phyloP scores from a whole-genome alignment of 805 yeast species.

The Lipomyces yamadae region DNA sequence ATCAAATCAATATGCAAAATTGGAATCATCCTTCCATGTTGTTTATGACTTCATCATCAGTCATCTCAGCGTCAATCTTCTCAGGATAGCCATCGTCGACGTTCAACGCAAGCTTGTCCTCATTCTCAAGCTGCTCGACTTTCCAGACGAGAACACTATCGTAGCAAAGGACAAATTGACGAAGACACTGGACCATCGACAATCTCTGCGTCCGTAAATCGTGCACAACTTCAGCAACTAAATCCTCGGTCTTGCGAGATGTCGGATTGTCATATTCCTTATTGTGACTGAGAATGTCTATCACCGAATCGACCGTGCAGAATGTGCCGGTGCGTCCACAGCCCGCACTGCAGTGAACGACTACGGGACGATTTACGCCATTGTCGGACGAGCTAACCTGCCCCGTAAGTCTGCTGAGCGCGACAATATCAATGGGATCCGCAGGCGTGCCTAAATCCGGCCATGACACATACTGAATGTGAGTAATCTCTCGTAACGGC shows the following conservation, averaged over 20 bases:
- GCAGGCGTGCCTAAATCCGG: constrained; percentile 78
- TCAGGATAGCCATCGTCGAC: constrained; percentile 2
- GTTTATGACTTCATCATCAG: not conserved
- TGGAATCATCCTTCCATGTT: not conserved
- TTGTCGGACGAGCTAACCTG: constrained; percentile 45
- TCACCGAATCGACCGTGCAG: constrained; percentile 50
- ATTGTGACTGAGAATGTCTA: constrained; percentile 49
- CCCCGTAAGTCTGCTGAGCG: constrained; percentile 55
- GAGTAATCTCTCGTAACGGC: constrained; percentile 57
- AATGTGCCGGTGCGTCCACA: constrained; percentile 97
- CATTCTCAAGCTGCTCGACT: constrained; percentile 14
- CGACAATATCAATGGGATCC: constrained; percentile 66
- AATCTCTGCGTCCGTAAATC: constrained; percentile 73
- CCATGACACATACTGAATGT: constrained; percentile 81
- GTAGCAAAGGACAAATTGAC: constrained; percentile 75
- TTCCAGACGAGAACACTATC: constrained; percentile 53
- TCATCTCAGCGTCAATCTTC: constrained; percentile 6
- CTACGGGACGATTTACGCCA: constrained; percentile 51
- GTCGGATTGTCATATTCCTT: constrained; percentile 8
- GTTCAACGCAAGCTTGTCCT: constrained; percentile 1
- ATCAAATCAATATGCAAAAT: not conserved
- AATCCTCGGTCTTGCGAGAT: constrained; percentile 52
- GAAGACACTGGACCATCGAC: constrained; percentile 82
- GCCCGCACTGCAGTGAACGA: constrained; percentile 95
- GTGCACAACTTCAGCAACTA: constrained; percentile 66